A percentile compares a stretch with the other conserved stretches of the same genome.
These are phyloP conservation scores for Wickerhamiella galacta DNA, from an alignment of 805 yeast genomes.

Conservation along the genomic window DNA sequence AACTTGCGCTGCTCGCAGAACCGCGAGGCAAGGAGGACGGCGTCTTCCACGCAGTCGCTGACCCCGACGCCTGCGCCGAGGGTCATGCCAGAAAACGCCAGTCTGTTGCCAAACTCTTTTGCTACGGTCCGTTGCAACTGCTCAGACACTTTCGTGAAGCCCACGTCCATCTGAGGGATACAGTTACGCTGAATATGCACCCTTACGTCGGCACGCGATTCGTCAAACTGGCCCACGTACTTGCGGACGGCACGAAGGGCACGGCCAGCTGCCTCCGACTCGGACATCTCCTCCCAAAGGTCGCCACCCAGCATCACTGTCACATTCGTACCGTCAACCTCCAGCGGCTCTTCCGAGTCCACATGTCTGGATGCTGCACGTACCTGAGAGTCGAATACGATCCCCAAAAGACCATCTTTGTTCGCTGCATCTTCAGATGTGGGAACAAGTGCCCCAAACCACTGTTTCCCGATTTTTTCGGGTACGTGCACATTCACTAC, in stretches of 20 bases:
- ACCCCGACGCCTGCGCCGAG: constrained; percentile 74
- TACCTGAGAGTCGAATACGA: constrained; percentile 77
- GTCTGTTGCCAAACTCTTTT: constrained; percentile 24
- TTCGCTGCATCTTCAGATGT: constrained; percentile 28
- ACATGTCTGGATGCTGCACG: constrained; percentile 36
- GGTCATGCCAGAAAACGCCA: constrained; percentile 63
- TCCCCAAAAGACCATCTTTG: constrained; percentile 53
- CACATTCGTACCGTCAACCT: constrained; percentile 39
- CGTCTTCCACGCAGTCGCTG: constrained; percentile 64
- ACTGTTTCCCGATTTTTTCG: constrained; percentile 28
- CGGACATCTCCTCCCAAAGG: constrained; percentile 25
- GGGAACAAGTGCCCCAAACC: constrained; percentile 87
- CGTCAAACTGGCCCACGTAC: constrained; percentile 23
- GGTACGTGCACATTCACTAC: constrained; percentile 55
- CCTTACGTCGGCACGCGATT: constrained; percentile 19
- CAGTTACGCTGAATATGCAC: constrained; percentile 35
- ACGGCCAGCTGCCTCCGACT: constrained; percentile 15
- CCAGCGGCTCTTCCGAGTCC: constrained; percentile 4
- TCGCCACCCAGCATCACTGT: constrained; percentile 92
- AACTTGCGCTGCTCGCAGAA: constrained; percentile 18
- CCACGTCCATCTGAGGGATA: constrained; percentile 67
- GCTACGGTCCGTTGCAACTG: constrained; percentile 23
- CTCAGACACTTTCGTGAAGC: constrained; percentile 34
- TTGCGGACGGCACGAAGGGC: constrained; percentile 27
- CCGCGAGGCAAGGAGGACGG: constrained; percentile 39